Percentiles rank a stretch among this genome's conserved stretches.
phyloP scores from a whole-genome alignment of 176 grass and related monocot species.

The Oryza brachyantha region DNA sequence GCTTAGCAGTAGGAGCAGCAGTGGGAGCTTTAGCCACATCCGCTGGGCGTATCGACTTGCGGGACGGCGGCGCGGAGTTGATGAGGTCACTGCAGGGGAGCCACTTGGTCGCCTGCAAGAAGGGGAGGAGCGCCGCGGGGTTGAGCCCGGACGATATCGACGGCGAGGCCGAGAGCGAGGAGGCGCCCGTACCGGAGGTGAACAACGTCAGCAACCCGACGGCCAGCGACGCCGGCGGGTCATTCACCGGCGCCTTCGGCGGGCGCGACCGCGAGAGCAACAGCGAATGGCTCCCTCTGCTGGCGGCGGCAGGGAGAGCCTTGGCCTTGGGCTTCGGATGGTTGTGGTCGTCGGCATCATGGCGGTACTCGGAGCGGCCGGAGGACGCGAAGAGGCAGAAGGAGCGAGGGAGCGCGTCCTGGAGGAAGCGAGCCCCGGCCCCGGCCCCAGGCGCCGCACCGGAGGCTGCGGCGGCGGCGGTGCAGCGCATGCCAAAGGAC shows the following conservation, averaged over 20 bases:
- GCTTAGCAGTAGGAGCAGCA: background rate
- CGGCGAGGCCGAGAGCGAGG: constrained; percentile 50
- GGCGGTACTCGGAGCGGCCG: constrained; percentile 25
- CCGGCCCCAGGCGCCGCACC: constrained; percentile 33
- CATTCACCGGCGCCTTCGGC: constrained; percentile 10
- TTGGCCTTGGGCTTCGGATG: constrained; percentile 31
- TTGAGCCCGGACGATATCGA: constrained; percentile 61
- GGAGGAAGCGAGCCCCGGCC: constrained; percentile 48
- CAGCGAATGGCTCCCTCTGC: constrained; percentile 17
- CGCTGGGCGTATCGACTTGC: constrained; percentile 24
- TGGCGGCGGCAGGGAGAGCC: background rate
- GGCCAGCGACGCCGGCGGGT: constrained; percentile 22
- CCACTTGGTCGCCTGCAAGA: constrained; percentile 81
- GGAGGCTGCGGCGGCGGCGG: constrained; percentile 30
- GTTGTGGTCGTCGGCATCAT: constrained; percentile 36
- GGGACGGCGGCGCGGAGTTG: constrained; percentile 8
- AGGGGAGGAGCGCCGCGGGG: constrained; percentile 68
- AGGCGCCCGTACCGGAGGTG: constrained; percentile 28
- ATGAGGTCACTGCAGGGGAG: constrained; percentile 74
- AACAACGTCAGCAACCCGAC: constrained; percentile 60
- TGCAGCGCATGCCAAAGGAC: constrained; percentile 64
- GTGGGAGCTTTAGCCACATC: background rate
- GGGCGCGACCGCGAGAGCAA: constrained; percentile 20
- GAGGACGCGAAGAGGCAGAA: constrained; percentile 56
- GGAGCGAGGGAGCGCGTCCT: constrained; percentile 54